A percentile compares a stretch with the other conserved stretches of the same genome.
Evolutionary conservation across 352 stramenopile species (phyloP).

Genomic region (Globisporangium alternatum): DNA sequence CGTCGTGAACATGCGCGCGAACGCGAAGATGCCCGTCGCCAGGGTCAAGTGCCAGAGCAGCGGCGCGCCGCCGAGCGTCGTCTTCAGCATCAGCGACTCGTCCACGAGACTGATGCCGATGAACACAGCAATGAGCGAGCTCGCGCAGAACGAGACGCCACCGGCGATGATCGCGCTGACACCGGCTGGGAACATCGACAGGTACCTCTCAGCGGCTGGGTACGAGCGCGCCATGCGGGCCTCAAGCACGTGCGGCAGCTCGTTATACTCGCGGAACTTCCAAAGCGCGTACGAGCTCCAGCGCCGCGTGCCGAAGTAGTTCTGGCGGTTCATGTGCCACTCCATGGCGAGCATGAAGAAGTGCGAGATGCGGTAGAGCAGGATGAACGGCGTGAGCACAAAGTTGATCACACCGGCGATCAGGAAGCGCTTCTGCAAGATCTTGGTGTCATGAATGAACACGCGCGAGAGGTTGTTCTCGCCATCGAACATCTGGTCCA

Average conservation of each 20-base stretch:
- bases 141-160: conserved; percentile 94
- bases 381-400: conserved; percentile 95
- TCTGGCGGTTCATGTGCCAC: conserved; percentile 86
- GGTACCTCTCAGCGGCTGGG: conserved; percentile 89
- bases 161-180: conserved; percentile 89
- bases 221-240: conserved; percentile 92
- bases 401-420: conserved; percentile 94
- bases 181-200: conserved; percentile 92
- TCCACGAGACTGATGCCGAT: conserved; percentile 93
- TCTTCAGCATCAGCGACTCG: conserved; percentile 94
- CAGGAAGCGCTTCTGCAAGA: conserved; percentile 92
- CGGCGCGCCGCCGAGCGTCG: conserved; percentile 92
- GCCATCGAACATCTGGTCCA: conserved; percentile 96
- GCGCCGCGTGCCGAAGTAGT: conserved; percentile 94
- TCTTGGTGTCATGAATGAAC: conserved; percentile 88
- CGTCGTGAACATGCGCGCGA: conserved; percentile 77
- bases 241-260: conserved; percentile 96
- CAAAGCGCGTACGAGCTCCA: conserved; percentile 91
- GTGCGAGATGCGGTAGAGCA: conserved; percentile 96
- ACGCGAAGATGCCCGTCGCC: conserved; percentile 76
- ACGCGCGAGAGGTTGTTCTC: conserved; percentile 79
- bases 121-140: conserved; percentile 93
- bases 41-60: conserved; percentile 97
- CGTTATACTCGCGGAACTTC: conserved; percentile 98
- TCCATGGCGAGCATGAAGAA: conserved; percentile 97